Percentiles rank a stretch among this genome's conserved stretches.
Conservation (phyloP, 1,139 yeast species). For the Cylindricascospora bacillispora region DNA sequence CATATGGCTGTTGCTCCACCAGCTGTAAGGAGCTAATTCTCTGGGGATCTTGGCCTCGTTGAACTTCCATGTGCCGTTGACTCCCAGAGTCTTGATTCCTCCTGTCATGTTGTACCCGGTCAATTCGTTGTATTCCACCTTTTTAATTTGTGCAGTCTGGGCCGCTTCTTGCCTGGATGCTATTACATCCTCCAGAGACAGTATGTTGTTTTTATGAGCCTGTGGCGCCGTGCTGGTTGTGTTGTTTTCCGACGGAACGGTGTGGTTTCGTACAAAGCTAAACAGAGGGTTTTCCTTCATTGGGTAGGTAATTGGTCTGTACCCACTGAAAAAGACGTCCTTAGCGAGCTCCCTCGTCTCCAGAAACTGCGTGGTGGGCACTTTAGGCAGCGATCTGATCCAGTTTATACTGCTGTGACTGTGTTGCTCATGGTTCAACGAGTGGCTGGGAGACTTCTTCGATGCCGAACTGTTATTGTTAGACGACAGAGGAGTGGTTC, state of each 20-base stretch:
- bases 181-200: conserved; percentile 2
- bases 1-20: conserved; percentile 21
- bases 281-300: conserved; percentile 23
- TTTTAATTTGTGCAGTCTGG: neutral
- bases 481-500: neutral
- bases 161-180: conserved; percentile 2
- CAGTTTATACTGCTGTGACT: neutral
- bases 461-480: neutral
- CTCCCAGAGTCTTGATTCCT: conserved; percentile 22
- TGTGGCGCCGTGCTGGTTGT: conserved; percentile 2
- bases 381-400: conserved; percentile 14
- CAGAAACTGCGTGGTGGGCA: conserved; percentile 23
- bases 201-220: neutral
- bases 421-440: neutral
- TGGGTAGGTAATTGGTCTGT: conserved; percentile 23
- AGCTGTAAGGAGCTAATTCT: conserved; percentile 14
- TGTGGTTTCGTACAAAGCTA: conserved; percentile 5
- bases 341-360: conserved; percentile 17
- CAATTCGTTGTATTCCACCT: conserved; percentile 4
- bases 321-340: conserved; percentile 24
- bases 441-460: neutral
- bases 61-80: conserved; percentile 22
- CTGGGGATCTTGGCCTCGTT: conserved; percentile 13
- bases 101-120: conserved; percentile 17
- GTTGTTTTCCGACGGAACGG: conserved; percentile 3